A percentile compares a stretch with the other conserved stretches of the same genome.
Evolutionary conservation across 768 basidiomycete genomes (phyloP).

Genomic region (Tephrocybe sp.): DNA sequence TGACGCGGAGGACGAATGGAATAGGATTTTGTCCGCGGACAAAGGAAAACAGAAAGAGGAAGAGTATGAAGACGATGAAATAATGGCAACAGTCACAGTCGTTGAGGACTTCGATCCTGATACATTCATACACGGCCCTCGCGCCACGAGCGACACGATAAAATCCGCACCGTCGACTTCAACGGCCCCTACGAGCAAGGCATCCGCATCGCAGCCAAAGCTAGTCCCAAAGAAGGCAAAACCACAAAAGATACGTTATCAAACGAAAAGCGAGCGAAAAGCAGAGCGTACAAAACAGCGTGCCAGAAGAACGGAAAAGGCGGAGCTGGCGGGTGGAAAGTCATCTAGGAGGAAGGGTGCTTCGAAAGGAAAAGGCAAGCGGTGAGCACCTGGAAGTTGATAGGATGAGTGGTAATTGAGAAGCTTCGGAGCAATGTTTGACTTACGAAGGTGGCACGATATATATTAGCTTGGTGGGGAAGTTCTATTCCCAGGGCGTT

Average conservation of each 20-base stretch:
- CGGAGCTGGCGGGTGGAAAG: conserved; percentile 69
- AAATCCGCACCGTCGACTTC: not conserved
- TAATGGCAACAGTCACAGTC: conserved; percentile 86
- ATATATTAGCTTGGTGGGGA: no score
- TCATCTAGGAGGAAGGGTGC: conserved; percentile 39
- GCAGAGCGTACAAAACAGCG: conserved; percentile 63
- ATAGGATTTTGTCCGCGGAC: conserved; percentile 36
- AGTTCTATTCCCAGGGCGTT: no score
- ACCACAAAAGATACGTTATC: conserved; percentile 57
- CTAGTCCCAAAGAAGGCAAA: conserved; percentile 26
- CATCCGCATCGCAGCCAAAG: conserved; percentile 5
- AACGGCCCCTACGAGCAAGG: not conserved
- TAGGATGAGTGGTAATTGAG: no score
- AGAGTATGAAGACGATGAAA: conserved; percentile 83
- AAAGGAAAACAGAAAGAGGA: conserved; percentile 49
- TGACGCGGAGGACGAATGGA: conserved; percentile 50
- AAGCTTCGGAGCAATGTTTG: no score
- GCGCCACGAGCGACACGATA: conserved; percentile 6
- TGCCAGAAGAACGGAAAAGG: conserved; percentile 67
- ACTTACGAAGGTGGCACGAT: no score
- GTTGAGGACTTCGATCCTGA: conserved; percentile 89
- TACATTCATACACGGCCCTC: conserved; percentile 50
- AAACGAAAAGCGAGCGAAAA: conserved; percentile 68
- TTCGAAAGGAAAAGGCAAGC: conserved; percentile 18
- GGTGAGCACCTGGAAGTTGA: not conserved